Evolutionary conservation across 2,329 filamentous ascomycete genomes (phyloP), one percentile per base, ranked within the genome.

Genomic region (Botrytis hyacinthi): DNA sequence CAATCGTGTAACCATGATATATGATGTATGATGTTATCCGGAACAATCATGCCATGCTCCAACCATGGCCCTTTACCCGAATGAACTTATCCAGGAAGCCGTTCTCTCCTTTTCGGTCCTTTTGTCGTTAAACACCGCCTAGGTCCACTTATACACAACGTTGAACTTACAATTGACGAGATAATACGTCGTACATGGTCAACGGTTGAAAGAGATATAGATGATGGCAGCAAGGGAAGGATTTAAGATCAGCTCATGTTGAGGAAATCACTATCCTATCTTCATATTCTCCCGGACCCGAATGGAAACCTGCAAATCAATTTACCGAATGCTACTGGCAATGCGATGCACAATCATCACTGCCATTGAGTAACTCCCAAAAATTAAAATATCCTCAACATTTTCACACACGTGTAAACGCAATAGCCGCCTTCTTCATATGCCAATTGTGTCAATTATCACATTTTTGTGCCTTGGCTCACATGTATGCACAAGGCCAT

Each of bases 91-190:
- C 29, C 62, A 26, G 46, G 46, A 29, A 48, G 20, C 20, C 42
- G 42, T 46, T 35, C 42, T 32, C 42, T 18, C n/a, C 44, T 46
- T 67, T 67, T 67, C 44, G 63, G 32, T 51, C 63, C 63, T 67
- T n/a, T 67, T 67, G 18, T 46, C 48, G 4, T 51, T 6, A 51
- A n/a, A 14, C 10, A 26, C 26, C 26, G 26, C 48, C 48, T 51
- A n/a, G 48, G 10, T 14, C 48, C 48, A 51, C 48, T 51, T 51
- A 10, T 48, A 26, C 48, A n/a, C 10, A 4, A 51, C 22, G 16
- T 44, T 37, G 35, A 8, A 40, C 35, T 18, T 40, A 18, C 22
- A 16, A 4, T 37, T 20, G 20, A 60, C 10, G 32, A 37, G 22
- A 60, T 12, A 14, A 35, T 12, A 61, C 35, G 48, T 51, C 48